A percentile compares a stretch with the other conserved stretches of the same genome.
Conservation (phyloP, 768 basidiomycete species). For the Agaricus blazei region DNA sequence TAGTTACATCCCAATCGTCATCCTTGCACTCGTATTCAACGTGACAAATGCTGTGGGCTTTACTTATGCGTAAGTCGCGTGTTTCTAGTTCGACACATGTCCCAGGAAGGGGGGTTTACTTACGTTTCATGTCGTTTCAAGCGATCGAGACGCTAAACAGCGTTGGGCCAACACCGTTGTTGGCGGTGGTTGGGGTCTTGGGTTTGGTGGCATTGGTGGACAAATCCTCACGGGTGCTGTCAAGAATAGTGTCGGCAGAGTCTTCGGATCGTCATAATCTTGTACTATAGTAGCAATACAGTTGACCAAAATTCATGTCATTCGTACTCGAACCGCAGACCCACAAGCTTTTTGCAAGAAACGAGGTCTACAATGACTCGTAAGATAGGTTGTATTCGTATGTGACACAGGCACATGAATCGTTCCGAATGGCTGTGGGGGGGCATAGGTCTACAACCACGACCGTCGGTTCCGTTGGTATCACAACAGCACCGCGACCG, state of each 20-base stretch:
- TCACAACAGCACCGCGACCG: too few species aligned
- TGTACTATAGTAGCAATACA: neutral
- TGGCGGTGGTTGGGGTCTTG: conserved; percentile 65
- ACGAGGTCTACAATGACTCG: too few species aligned
- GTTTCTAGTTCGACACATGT: neutral
- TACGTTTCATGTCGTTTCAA: conserved; percentile 20
- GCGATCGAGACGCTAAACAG: conserved; percentile 90
- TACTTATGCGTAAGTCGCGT: conserved; percentile 75
- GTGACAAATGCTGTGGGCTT: conserved; percentile 94
- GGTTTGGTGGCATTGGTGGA: conserved; percentile 79
- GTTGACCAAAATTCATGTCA: neutral
- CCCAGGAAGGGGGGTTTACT: conserved; percentile 5
- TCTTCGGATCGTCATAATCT: conserved; percentile 49
- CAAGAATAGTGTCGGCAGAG: conserved; percentile 71
- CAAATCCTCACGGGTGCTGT: conserved; percentile 80
- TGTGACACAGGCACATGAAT: too few species aligned
- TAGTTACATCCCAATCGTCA: conserved; percentile 93
- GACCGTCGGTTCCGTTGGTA: too few species aligned
- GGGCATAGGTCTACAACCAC: too few species aligned
- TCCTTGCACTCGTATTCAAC: conserved; percentile 94
- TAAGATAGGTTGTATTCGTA: too few species aligned
- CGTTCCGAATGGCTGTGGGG: too few species aligned
- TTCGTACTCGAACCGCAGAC: neutral
- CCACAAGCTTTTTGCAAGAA: neutral
- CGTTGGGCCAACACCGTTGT: conserved; percentile 80